A percentile compares a stretch with the other conserved stretches of the same genome.
These are phyloP conservation scores for Protostelium mycophagum DNA, from an alignment of 78 protist genomes.

Conservation along the genomic window DNA sequence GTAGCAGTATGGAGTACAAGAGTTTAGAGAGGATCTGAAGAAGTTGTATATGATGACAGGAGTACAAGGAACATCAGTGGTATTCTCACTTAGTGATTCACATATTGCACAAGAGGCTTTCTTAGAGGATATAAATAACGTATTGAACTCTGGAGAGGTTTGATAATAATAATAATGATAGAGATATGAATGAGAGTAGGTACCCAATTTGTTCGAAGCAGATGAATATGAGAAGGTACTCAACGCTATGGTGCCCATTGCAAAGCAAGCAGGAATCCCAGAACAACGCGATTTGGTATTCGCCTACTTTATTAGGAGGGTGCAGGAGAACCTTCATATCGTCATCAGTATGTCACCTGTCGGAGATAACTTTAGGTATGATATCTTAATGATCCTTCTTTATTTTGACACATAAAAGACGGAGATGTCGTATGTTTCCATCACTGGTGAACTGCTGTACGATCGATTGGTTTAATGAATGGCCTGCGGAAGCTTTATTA, in stretches of 20 bases:
- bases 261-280: constrained; percentile 54
- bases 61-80: constrained; percentile 55
- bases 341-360: constrained; percentile 66
- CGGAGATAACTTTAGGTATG: constrained; percentile 40
- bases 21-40: constrained; percentile 76
- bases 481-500: constrained; percentile 91
- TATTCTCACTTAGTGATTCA: constrained; percentile 85
- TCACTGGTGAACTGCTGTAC: constrained; percentile 70
- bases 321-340: constrained; percentile 42
- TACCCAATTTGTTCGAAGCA: background rate
- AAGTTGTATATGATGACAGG: constrained; percentile 47
- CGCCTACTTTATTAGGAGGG: background rate
- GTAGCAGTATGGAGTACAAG: constrained; percentile 57
- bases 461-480: constrained; percentile 87
- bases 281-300: constrained; percentile 8
- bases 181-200: too few species aligned
- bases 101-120: constrained; percentile 78
- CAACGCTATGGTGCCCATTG: background rate
- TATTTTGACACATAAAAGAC: background rate
- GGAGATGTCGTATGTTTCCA: constrained; percentile 67
- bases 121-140: constrained; percentile 84
- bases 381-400: background rate
- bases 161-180: constrained; percentile 68
- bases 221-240: background rate
- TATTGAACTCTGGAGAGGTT: constrained; percentile 87